Evolutionary conservation across 177 flowering plant genomes (phyloP), one percentile per base, ranked within the genome.

Genomic region (Telopea speciosissima): DNA sequence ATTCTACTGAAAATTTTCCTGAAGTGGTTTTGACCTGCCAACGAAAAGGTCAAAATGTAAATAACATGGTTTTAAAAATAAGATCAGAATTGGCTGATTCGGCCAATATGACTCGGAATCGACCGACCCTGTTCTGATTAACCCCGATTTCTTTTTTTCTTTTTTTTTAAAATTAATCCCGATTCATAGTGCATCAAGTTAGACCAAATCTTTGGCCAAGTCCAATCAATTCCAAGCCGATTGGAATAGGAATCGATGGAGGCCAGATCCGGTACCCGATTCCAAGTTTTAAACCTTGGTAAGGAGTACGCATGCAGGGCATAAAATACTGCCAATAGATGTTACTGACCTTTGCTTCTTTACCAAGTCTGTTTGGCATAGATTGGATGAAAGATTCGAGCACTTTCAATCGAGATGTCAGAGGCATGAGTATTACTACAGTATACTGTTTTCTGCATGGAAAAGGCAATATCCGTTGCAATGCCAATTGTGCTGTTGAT

Each of bases 401-500:
- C 45, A 59, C 66, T 74, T 77, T 73, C 24, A 81, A 74, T 24
- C 75, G 75, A 74, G 92, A 82, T 16, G 61, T 75, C 70, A 75
- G 86, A 25, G 98, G 98, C 92, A 89, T 84, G 22, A 90, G 78
- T 77, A 91, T 86, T 63, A 94, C 97, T 28, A 80, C 90, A 61
- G 90, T 92, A 76, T 88, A 92, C 82, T 92, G 91, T 49, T 83
- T 86, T 72, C 77, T 87, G 85, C 97, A 94, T 54, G 95, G 98
- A 68, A 75, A 86, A 24, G 98, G 95, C 31, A 94, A 74, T 70
- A 90, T 81, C 63, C 92, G 82, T 77, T 85, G 82, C 54, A 89
- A 74, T 69, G 91, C 90, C 67, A 67, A 74, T 81, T 90, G 90
- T 24, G 88, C 90, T 21, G 92, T 81, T 70, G 68, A 69, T 68